Evolutionary conservation across 257 asterid genomes (phyloP).

Genomic region (Solanum ahanhuiri): DNA sequence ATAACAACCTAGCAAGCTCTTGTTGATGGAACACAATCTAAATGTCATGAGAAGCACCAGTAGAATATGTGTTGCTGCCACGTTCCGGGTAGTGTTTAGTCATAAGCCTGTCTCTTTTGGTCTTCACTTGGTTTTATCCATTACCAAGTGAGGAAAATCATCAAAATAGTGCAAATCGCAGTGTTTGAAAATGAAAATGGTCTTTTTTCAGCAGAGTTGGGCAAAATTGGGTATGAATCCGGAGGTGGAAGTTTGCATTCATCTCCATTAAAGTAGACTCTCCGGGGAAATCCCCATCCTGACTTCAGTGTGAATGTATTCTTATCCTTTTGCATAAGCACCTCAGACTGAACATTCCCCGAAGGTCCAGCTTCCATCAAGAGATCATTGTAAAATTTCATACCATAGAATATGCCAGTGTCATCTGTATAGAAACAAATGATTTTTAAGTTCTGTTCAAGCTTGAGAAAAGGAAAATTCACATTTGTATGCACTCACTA

Average conservation of each 20-base stretch:
- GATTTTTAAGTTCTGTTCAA: not conserved
- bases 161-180: constrained; percentile 5
- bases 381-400: constrained; percentile 60
- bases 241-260: constrained; percentile 69
- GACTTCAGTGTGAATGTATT: constrained; percentile 35
- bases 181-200: constrained; percentile 9
- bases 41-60: not conserved
- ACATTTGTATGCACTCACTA: constrained; percentile 25
- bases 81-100: no score
- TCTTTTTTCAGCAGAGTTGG: constrained; percentile 26
- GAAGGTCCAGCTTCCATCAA: constrained; percentile 57
- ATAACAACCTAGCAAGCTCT: not conserved
- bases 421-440: constrained; percentile 31
- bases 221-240: constrained; percentile 43
- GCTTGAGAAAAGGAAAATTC: not conserved
- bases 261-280: constrained; percentile 60
- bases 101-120: no score
- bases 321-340: constrained; percentile 46
- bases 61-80: not conserved
- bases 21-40: not conserved
- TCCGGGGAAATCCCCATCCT: constrained; percentile 67
- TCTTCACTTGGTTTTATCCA: not conserved
- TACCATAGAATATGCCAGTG: constrained; percentile 62
- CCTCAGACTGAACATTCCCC: constrained; percentile 64
- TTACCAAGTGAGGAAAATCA: not conserved